Base-by-base conservation (phyloP, 2,329 filamentous ascomycete species). In the Lizonia empirigonia region DNA sequence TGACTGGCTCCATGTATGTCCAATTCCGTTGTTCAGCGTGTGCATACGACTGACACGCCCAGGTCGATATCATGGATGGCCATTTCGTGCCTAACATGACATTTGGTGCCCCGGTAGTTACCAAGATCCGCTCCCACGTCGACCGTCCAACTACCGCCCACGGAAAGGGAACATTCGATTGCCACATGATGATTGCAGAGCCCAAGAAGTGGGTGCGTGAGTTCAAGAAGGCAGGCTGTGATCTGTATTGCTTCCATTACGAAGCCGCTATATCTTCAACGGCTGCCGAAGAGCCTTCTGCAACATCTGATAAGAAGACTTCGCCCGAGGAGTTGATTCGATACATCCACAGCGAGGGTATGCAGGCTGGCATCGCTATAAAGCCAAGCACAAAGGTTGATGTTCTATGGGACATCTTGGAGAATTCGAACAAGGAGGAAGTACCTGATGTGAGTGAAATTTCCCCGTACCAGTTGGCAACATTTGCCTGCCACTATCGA, bases 141-240 rank as follows among this genome's bases (percentile, higher is more conserved):
- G 87, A 90, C 50, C 82, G 82, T 62, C 92, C 91, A 3, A 80
- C 80, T 32, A 78, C 82, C 42, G 82, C 82, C 26, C 80, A 88
- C 62, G 91, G 89, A 44, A 89, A 87, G 64, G 94, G 94, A 56
- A 97, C 93, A 12, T 99, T 99, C 73, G 94, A 99, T 77, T 99
- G 94, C 82, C 94, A 99, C 77, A 97, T 99, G 94, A 99, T 99
- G 94, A 96, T 99, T 71, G 86, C 91, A 67, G 93, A 99, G 92
- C 94, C 94, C 62, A 95, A 97, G 81, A 92, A 91, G 82, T 99
- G 94, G 94, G 92, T 97, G 66, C 90, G 89, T 70, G 90, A 96
- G 56, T 97, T 99, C 80, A 86, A 94, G 74, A 86, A 89, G 44
- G 94, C 91, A 53, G 94, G 94, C 45, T 97, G 92, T 76, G 91